Evolutionary conservation across 371 early-diverging fungal genomes (phyloP), one percentile per base, ranked within the genome.

Genomic region (Haplosporangium sp.): DNA sequence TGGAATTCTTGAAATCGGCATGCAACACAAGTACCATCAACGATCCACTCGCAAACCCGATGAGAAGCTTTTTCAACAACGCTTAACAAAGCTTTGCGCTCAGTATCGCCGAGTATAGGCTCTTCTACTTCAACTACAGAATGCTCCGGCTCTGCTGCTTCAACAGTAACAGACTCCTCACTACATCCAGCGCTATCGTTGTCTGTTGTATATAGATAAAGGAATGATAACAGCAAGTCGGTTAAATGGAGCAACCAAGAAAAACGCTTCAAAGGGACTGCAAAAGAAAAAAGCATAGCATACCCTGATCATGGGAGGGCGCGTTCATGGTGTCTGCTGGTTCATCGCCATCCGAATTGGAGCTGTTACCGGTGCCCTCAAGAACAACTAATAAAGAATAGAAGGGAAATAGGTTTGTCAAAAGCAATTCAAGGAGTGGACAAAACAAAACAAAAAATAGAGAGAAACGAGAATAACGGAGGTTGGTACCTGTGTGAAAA

Each of bases 1-100:
- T 64, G 58, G 46, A 21, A 64, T 6, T 56, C 42, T 64, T 64
- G 65, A 51, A 64, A 56, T 1, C 21, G 57, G 40, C 65, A 63
- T 14, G 55, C 64, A 46, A 55, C 46, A 46, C 55, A 63, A 7
- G 47, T 55, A 38, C 23, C 55, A 36, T 55, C 55, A 5, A 29
- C 36, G 2, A 55, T 36, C 46, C 55, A 63, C 29, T 63, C 55
- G 56, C 64, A 55, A 20, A 52, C 54, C 8, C 43, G 13, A 62
- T 62, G 62, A 54, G 62, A 62, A 43, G 62, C 62, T 20, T 21
- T 42, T 43, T 61, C 61, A 47, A 52, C 52, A 20, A 37, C 20
- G 42, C 54, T 20, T 43, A 62, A 23, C 21, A 62, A 29, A 43
- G 43, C 38, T 45, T 62, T 45, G 21, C 54, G 62, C 42, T 62